Base-by-base conservation (phyloP, 1,284 basidiomycete species). In the Apiotrichum porosum region DNA sequence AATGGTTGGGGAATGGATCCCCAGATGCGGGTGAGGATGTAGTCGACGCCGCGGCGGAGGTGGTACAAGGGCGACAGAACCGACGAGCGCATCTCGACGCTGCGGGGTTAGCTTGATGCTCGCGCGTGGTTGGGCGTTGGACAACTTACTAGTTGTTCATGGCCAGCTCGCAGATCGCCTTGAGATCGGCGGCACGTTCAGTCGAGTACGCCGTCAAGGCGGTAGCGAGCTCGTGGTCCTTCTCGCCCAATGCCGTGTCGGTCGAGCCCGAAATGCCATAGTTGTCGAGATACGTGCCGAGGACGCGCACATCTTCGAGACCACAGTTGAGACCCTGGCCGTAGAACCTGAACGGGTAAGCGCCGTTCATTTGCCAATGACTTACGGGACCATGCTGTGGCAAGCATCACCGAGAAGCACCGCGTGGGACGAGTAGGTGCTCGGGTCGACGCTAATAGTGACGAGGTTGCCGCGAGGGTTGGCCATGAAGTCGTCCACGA, bases 281-380 rank as follows among this genome's bases (percentile, higher is more conserved):
- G 51, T 82, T 78, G 49, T 83, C 81, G 58, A 97, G 78, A 47
- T 91, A 75, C 26, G 83, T 79, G 50, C 83, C 81, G 56, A 98
- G 79, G 40, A 97, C 83, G 54, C 94, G 83, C 51, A 98, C 92
- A 71, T 98, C 94, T 75, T 98, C 94, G 47, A 98, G 80, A 10
- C 94, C 94, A 67, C 93, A 97, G 69, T 98, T 98, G 59, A 98
- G 80, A 17, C 94, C 94, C 77, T 98, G 94, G 19, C 92, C 94
- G 72, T 94, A 98, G 76, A 98, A 98, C 41, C 94, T 94, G 9
- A 30, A 6, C 9, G 22, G 32, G 21, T 3, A 18, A n/a, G n/a
- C n/a, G n/a, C n/a, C n/a, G n/a, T n/a, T n/a, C n/a, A n/a, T n/a
- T n/a, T n/a, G n/a, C n/a, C n/a, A n/a, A n/a, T 24, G 21, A 64